Percentiles rank a stretch among this genome's conserved stretches.
phyloP scores from a whole-genome alignment of 208 protist genomes.

The Wallacemonas sp. region DNA sequence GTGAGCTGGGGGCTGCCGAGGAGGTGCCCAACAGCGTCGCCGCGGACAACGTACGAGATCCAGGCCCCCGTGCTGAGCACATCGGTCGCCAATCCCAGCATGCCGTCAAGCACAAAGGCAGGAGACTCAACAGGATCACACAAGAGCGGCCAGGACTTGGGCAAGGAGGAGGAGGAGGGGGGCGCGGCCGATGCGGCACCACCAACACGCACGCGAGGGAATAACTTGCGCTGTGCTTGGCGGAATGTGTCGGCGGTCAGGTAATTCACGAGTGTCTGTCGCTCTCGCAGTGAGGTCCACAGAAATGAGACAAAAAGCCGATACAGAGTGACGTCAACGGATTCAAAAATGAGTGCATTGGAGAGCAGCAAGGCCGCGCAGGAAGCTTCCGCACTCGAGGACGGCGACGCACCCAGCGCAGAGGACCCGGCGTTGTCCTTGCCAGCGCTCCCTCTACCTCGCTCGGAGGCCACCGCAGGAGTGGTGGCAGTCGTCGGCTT shows the following conservation, averaged over 20 bases:
- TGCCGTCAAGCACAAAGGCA: slow-evolving; percentile 64
- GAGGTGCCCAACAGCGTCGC: slow-evolving; percentile 61
- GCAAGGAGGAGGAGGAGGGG: no score
- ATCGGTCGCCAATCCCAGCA: slow-evolving; percentile 67
- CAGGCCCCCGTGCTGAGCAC: slow-evolving; percentile 62
- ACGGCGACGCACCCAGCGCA: no score
- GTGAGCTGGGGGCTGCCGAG: slow-evolving; percentile 31
- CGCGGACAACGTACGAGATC: slow-evolving; percentile 68
- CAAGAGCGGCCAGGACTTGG: slow-evolving; percentile 22
- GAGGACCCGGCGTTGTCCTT: no score
- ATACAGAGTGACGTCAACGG: slow-evolving; percentile 57
- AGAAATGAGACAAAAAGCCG: slow-evolving; percentile 53
- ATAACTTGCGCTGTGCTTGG: slow-evolving; percentile 38
- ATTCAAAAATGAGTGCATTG: slow-evolving; percentile 72
- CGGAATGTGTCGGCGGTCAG: slow-evolving; percentile 42
- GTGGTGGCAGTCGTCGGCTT: no score
- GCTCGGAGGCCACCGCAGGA: no score
- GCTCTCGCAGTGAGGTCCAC: slow-evolving; percentile 39
- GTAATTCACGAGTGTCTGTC: slow-evolving; percentile 45
- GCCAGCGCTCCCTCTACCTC: no score
- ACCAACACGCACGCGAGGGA: slow-evolving; percentile 14
- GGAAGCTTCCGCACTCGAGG: slow-evolving; percentile 20
- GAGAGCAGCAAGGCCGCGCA: slow-evolving; percentile 57
- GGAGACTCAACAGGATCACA: slow-evolving; percentile 37
- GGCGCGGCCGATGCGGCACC: background rate